Evolutionary conservation across 2,329 filamentous ascomycete genomes (phyloP), one percentile per base, ranked within the genome.

Genomic region (Diaporthe sp.): DNA sequence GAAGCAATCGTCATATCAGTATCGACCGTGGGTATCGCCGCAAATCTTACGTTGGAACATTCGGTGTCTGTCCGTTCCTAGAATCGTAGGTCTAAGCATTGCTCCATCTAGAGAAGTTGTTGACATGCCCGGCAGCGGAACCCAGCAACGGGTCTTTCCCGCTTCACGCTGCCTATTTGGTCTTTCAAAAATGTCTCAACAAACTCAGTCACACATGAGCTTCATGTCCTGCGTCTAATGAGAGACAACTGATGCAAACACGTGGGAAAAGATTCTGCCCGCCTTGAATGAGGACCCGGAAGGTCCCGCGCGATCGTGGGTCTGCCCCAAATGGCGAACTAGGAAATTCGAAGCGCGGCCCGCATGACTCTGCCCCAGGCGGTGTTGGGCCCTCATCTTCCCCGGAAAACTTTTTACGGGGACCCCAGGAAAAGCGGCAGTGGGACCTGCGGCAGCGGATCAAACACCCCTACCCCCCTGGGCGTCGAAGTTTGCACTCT

Each of bases 61-160:
- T 68, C 47, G 47, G 45, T n/a, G 22, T 54, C 47, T 4, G 47
- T 40, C 47, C 64, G 64, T 68, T 54, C 64, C 47, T 40, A 54
- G 47, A 54, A 68, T 68, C 47, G 47, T 68, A 68, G 64, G 64
- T 54, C 64, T 68, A 68, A 68, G 45, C 64, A 68, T 68, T 54
- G 47, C 64, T 40, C 64, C 47, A 28, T 40, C n/a, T 50, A 22
- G n/a, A 68, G 4, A 28, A n/a, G 9, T 28, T 25, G 40, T 35
- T 38, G 30, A 28, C 6, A 25, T 52, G 45, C 42, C 28, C n/a
- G 22, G 61, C 61, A 15, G 30, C n/a, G 47, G 64, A 33, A 68
- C 64, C 33, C 7, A 40, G 15, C 33, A 68, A 40, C 15, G 15
- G 45, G 47, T 40, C 33, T 28, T 2, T 1, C 17, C 13, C 64